phyloP scores from a whole-genome alignment of 2,329 filamentous ascomycete species.

The Microcera coccophila region DNA sequence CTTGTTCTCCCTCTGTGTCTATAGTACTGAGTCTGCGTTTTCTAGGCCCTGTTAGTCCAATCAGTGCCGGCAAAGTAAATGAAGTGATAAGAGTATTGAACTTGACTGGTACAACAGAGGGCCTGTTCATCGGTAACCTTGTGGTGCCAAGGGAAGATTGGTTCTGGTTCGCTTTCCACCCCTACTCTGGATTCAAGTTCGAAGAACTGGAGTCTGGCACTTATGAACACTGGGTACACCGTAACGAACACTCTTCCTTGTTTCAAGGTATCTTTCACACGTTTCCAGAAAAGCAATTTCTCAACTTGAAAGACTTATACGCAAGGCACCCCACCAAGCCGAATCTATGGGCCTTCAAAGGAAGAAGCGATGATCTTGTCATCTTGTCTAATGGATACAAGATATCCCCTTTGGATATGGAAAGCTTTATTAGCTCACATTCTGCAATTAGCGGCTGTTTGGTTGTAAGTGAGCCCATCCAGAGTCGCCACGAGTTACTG shows the following conservation, averaged over 20 bases:
- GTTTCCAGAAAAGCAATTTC: conserved; percentile 23
- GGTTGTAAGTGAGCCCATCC: too few relatives aligned
- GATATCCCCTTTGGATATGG: conserved; percentile 29
- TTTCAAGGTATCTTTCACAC: conserved; percentile 35
- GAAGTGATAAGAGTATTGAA: conserved; percentile 32
- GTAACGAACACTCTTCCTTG: conserved; percentile 27
- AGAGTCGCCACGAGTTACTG: too few relatives aligned
- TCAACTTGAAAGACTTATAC: conserved; percentile 32
- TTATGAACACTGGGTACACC: conserved; percentile 32
- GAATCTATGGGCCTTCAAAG: conserved; percentile 28
- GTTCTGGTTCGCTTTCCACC: conserved; percentile 33
- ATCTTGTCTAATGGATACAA: conserved; percentile 32
- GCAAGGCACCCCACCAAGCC: conserved; percentile 25
- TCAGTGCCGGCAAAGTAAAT: conserved; percentile 28
- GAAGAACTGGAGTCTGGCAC: conserved; percentile 27
- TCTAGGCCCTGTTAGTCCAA: conserved; percentile 30
- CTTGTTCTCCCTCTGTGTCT: too few relatives aligned
- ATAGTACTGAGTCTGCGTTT: conserved; percentile 5
- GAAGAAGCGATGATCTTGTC: conserved; percentile 29
- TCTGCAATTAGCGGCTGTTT: conserved; percentile 26
- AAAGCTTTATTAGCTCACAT: conserved; percentile 25
- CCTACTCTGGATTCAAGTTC: conserved; percentile 34
- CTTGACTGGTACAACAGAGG: conserved; percentile 33
- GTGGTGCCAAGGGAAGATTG: conserved; percentile 26
- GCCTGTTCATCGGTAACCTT: conserved; percentile 33